Evolutionary conservation across 768 basidiomycete species (phyloP).

Genomic region (Lactarius psammicola): DNA sequence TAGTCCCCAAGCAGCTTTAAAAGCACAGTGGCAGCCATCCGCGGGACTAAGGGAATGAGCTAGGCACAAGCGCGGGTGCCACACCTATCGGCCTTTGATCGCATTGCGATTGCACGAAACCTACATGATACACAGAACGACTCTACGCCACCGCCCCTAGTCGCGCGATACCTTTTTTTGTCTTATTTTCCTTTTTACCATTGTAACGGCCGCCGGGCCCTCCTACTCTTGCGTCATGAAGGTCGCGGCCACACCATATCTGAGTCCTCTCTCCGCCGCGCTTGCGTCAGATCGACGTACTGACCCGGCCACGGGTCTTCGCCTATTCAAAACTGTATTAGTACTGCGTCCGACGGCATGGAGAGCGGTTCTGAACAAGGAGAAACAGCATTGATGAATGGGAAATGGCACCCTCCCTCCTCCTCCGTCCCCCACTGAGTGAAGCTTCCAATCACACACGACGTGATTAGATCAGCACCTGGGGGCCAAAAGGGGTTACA

Average conservation of each 20-base stretch:
- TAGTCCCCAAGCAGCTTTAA: slow-evolving; percentile 13
- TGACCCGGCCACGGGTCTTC: slow-evolving; percentile 70
- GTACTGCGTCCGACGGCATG: slow-evolving; percentile 10
- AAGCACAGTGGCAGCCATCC: not conserved
- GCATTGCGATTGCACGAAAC: slow-evolving; percentile 13
- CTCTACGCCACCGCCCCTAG: not conserved
- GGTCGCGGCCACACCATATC: slow-evolving; percentile 73
- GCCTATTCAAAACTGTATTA: slow-evolving; percentile 40
- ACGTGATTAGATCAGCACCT: slow-evolving; percentile 9
- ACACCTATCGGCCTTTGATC: slow-evolving; percentile 12
- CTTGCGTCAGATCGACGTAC: slow-evolving; percentile 71
- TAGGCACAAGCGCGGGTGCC: slow-evolving; percentile 17
- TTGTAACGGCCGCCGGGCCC: not conserved
- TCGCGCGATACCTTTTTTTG: slow-evolving; percentile 8
- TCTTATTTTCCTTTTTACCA: not conserved
- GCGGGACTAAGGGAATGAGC: not conserved
- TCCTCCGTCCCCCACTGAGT: not conserved
- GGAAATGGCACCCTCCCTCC: not conserved
- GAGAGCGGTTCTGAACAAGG: slow-evolving; percentile 18
- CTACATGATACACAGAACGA: slow-evolving; percentile 9
- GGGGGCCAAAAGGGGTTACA: slow-evolving; percentile 12
- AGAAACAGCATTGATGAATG: not conserved
- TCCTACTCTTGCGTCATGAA: slow-evolving; percentile 35
- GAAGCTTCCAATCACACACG: not conserved
- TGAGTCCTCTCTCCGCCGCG: slow-evolving; percentile 53